Percentiles rank a stretch among this genome's conserved stretches.
These are phyloP conservation scores for Talaromyces ruber DNA, from an alignment of 495 filamentous ascomycete genomes.

Conservation along the genomic window DNA sequence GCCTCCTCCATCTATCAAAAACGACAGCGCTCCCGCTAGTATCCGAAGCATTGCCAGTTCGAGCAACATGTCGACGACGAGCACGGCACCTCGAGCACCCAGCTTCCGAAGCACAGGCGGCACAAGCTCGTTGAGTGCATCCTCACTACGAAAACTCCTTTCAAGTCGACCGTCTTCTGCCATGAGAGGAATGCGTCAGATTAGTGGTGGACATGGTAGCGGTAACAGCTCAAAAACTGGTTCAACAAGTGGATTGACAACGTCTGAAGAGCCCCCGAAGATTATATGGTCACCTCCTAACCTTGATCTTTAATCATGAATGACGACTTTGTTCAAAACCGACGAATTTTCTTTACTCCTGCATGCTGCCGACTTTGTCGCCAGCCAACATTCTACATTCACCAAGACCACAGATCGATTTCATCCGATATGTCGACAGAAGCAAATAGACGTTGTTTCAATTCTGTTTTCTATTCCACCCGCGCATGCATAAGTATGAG, in stretches of 20 bases:
- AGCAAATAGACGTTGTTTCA: background rate
- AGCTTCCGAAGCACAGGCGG: constrained; percentile 35
- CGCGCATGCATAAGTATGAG: background rate
- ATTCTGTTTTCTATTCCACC: background rate
- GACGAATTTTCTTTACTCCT: background rate
- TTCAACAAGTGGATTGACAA: background rate
- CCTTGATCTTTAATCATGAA: constrained; percentile 20
- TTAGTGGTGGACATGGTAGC: constrained; percentile 13
- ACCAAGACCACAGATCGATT: background rate
- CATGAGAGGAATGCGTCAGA: constrained; percentile 21
- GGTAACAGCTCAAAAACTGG: background rate
- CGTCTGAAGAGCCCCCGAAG: constrained; percentile 26
- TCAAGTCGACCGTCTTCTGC: constrained; percentile 15
- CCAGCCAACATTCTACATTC: background rate
- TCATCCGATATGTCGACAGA: background rate
- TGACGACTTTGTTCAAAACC: background rate
- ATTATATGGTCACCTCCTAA: constrained; percentile 37
- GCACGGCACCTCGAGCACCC: constrained; percentile 17
- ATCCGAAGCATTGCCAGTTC: constrained; percentile 35
- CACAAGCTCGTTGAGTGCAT: constrained; percentile 14
- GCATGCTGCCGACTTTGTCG: background rate
- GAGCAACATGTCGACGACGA: constrained; percentile 31
- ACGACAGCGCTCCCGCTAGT: constrained; percentile 25
- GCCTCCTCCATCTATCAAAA: constrained; percentile 10
- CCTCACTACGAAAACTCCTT: constrained; percentile 31